A percentile compares a stretch with the other conserved stretches of the same genome.
Conservation (phyloP, 106 monocot species). For the Dioscorea zingiberensis region DNA sequence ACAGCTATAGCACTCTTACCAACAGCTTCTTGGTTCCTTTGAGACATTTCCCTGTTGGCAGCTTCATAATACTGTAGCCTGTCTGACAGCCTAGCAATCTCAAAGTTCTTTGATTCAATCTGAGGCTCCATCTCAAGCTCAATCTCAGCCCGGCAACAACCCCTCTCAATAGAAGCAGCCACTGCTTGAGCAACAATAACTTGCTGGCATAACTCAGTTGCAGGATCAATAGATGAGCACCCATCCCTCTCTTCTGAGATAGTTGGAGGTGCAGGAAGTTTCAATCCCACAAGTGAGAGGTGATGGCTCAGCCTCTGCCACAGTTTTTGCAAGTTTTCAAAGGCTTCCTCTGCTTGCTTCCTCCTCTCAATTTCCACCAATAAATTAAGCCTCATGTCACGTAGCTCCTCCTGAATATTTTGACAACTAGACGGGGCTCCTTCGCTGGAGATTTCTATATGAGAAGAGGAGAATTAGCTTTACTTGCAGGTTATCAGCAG, state of each 20-base stretch:
- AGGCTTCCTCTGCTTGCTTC: slow-evolving; percentile 72
- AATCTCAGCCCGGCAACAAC: slow-evolving; percentile 45
- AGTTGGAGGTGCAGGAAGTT: slow-evolving; percentile 26
- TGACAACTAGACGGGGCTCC: slow-evolving; percentile 21
- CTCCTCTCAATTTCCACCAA: slow-evolving; percentile 68
- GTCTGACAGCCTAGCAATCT: slow-evolving; percentile 55
- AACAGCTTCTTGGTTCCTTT: slow-evolving; percentile 75
- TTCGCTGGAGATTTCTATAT: slow-evolving; percentile 60
- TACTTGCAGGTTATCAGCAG: not conserved
- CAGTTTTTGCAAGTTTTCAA: slow-evolving; percentile 32
- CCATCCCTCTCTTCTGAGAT: slow-evolving; percentile 6
- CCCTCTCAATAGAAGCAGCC: slow-evolving; percentile 38
- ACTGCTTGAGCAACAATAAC: slow-evolving; percentile 39
- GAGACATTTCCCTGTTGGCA: slow-evolving; percentile 71
- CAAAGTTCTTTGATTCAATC: slow-evolving; percentile 62
- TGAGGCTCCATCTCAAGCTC: slow-evolving; percentile 38
- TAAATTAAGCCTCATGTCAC: slow-evolving; percentile 56
- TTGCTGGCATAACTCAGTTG: slow-evolving; percentile 42
- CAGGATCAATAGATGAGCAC: slow-evolving; percentile 25
- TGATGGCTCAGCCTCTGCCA: slow-evolving; percentile 49
- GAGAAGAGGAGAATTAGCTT: not conserved
- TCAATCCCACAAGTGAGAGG: slow-evolving; percentile 48
- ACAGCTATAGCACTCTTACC: slow-evolving; percentile 30
- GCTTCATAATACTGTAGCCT: slow-evolving; percentile 76
- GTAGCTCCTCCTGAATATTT: slow-evolving; percentile 51